Percentiles rank a stretch among this genome's conserved stretches.
These are phyloP conservation scores for Oryza brachyantha DNA, from an alignment of 176 grass and related monocot species.

Conservation along the genomic window DNA sequence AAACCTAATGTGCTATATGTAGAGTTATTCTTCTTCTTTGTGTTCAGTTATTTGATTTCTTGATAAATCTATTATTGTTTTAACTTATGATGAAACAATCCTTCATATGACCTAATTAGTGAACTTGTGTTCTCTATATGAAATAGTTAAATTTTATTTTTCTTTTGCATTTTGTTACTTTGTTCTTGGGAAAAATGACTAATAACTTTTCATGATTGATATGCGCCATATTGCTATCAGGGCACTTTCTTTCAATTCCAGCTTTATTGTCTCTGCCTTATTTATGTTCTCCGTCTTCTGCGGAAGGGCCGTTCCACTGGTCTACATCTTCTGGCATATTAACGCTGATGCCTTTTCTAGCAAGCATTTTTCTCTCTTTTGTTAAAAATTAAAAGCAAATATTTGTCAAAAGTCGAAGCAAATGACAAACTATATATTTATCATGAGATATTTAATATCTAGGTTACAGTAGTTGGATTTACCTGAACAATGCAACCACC, in stretches of 20 bases:
- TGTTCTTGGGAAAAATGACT: not conserved
- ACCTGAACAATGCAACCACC: constrained; percentile 97
- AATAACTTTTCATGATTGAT: not conserved
- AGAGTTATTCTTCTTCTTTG: constrained; percentile 26
- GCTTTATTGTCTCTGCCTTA: not conserved
- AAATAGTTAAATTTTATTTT: not conserved
- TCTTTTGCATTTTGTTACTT: not conserved
- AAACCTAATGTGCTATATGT: not conserved
- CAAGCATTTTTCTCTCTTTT: not conserved
- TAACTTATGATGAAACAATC: not conserved
- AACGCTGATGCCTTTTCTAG: not conserved
- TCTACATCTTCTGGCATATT: constrained; percentile 4
- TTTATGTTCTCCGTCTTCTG: not conserved
- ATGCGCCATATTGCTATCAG: not conserved
- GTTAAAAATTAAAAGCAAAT: not conserved
- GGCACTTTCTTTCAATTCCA: not conserved
- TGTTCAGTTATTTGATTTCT: constrained; percentile 18
- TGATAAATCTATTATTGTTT: not conserved
- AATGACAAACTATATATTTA: not conserved
- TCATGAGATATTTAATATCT: constrained; percentile 8
- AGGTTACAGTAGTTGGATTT: not conserved
- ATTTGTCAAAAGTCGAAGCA: not conserved
- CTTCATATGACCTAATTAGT: not conserved
- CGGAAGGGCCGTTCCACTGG: not conserved
- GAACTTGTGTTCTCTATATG: not conserved